Conservation (phyloP, 1,284 basidiomycete species). For the Irpex rosettiformis region DNA sequence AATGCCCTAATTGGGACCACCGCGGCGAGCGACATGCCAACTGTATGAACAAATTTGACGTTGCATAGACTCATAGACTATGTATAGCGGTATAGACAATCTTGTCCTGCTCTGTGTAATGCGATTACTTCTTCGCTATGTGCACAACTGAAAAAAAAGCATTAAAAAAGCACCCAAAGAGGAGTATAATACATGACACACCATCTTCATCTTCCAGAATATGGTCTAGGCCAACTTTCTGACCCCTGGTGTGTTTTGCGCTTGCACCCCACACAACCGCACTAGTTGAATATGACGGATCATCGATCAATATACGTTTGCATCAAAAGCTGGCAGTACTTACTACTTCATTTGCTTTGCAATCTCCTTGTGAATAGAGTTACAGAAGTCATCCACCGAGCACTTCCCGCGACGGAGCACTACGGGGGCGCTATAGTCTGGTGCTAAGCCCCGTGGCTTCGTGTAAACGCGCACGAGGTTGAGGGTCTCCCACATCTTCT, state of each 20-base stretch:
- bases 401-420: slow-evolving; percentile 77
- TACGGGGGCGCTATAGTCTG: slow-evolving; percentile 84
- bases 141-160: slow-evolving; percentile 58
- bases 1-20: not conserved
- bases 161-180: not conserved
- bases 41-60: not conserved
- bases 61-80: not conserved
- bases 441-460: slow-evolving; percentile 87
- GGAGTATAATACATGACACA: slow-evolving; percentile 34
- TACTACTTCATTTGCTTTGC: slow-evolving; percentile 92
- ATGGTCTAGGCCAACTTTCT: slow-evolving; percentile 93
- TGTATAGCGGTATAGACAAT: not conserved
- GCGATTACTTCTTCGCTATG: slow-evolving; percentile 71
- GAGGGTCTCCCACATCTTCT: slow-evolving; percentile 88
- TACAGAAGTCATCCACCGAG: slow-evolving; percentile 90
- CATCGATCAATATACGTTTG: slow-evolving; percentile 1
- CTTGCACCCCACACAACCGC: slow-evolving; percentile 93
- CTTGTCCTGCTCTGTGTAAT: not conserved
- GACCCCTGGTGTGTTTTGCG: slow-evolving; percentile 94
- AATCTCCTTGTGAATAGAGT: slow-evolving; percentile 87
- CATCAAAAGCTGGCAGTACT: slow-evolving; percentile 24
- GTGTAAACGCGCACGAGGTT: slow-evolving; percentile 94
- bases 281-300: too few species aligned
- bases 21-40: not conserved
- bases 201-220: slow-evolving; percentile 88